Percentiles rank a stretch among this genome's conserved stretches.
These are phyloP conservation scores for Monascus purpureus DNA, from an alignment of 495 filamentous ascomycete species.

Conservation along the genomic window DNA sequence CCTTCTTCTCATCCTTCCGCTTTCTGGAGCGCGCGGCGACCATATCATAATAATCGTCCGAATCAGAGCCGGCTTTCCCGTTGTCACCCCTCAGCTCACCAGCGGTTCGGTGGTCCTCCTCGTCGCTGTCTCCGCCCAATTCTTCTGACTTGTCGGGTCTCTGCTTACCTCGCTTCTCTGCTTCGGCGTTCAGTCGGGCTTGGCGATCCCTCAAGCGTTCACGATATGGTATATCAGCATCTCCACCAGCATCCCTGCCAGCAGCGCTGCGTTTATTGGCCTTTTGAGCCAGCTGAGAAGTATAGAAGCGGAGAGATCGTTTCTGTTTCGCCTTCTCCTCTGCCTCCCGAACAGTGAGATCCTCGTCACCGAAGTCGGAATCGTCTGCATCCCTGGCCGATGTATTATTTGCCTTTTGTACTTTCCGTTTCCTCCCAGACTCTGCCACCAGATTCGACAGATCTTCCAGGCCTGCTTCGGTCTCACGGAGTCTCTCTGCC, in stretches of 20 bases:
- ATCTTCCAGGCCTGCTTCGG: slow-evolving; percentile 59
- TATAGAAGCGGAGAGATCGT: slow-evolving; percentile 89
- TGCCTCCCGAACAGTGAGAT: slow-evolving; percentile 47
- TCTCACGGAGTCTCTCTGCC: slow-evolving; percentile 38
- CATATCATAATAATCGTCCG: slow-evolving; percentile 85
- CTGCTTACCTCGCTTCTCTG: slow-evolving; percentile 67
- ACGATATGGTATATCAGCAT: slow-evolving; percentile 79
- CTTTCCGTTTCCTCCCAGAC: slow-evolving; percentile 17
- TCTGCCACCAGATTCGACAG: slow-evolving; percentile 32
- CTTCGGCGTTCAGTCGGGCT: slow-evolving; percentile 70
- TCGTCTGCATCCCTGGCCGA: slow-evolving; percentile 26
- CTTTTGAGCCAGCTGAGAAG: slow-evolving; percentile 88
- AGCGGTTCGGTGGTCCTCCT: slow-evolving; percentile 29
- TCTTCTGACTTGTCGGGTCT: slow-evolving; percentile 42
- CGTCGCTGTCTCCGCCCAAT: slow-evolving; percentile 53
- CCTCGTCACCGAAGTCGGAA: slow-evolving; percentile 58
- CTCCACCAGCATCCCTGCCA: slow-evolving; percentile 74
- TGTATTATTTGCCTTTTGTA: slow-evolving; percentile 16
- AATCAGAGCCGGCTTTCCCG: slow-evolving; percentile 25
- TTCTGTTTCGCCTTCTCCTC: slow-evolving; percentile 75
- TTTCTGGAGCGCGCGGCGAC: slow-evolving; percentile 52
- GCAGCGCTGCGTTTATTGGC: slow-evolving; percentile 71
- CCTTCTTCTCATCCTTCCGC: slow-evolving; percentile 64
- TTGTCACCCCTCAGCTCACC: slow-evolving; percentile 27
- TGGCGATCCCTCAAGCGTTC: slow-evolving; percentile 78